Evolutionary conservation across 495 filamentous ascomycete species (phyloP).

Genomic region (Ascobolus immersus): DNA sequence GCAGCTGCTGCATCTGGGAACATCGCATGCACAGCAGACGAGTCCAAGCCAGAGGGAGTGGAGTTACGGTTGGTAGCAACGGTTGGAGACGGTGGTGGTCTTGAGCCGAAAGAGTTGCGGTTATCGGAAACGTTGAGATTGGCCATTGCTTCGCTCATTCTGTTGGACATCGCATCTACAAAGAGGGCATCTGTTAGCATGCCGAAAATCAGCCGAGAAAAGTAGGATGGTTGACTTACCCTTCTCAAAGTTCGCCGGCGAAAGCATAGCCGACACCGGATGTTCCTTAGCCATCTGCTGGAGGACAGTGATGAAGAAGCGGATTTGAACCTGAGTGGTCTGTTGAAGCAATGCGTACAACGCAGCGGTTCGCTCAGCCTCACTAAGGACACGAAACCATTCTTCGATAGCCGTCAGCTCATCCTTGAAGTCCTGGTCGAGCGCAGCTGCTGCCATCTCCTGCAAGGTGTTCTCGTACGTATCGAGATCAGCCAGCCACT

Average conservation of each 20-base stretch:
- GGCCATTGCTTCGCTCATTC: slow-evolving; percentile 89
- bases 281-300: slow-evolving; percentile 97
- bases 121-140: slow-evolving; percentile 69
- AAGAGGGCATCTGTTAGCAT: slow-evolving; percentile 11
- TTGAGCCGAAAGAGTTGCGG: slow-evolving; percentile 50
- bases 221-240: slow-evolving; percentile 26
- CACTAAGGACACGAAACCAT: slow-evolving; percentile 94
- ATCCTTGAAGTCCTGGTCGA: slow-evolving; percentile 98
- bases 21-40: slow-evolving; percentile 94
- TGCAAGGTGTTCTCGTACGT: slow-evolving; percentile 93
- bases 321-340: slow-evolving; percentile 94
- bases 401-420: slow-evolving; percentile 96
- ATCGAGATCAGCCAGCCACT: slow-evolving; percentile 97
- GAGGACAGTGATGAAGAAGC: slow-evolving; percentile 95
- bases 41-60: slow-evolving; percentile 58
- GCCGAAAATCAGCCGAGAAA: not conserved
- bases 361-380: slow-evolving; percentile 85
- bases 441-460: slow-evolving; percentile 92
- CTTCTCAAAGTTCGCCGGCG: slow-evolving; percentile 92
- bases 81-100: slow-evolving; percentile 40
- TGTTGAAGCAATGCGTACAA: slow-evolving; percentile 90
- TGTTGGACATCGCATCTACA: slow-evolving; percentile 87
- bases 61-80: slow-evolving; percentile 60
- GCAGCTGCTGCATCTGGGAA: slow-evolving; percentile 95
- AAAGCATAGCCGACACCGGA: slow-evolving; percentile 88